Conservation (phyloP, 768 basidiomycete species). For the Termitomyces sp. region DNA sequence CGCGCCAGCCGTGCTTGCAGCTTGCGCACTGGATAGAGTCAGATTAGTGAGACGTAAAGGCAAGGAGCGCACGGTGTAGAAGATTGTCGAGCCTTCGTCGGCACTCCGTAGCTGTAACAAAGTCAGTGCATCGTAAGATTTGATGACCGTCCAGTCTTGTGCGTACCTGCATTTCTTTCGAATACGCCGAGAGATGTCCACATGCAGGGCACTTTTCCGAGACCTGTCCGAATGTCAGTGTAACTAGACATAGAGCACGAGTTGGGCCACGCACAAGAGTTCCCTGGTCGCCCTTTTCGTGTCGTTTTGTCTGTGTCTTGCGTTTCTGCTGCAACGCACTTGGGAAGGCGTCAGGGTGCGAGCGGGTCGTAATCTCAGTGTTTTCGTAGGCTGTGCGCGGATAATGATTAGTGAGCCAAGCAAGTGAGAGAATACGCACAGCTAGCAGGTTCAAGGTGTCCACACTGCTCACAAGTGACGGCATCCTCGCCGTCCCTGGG, state of each 20-base stretch:
- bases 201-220: conserved; percentile 89
- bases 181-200: conserved; percentile 81
- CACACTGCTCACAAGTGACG: conserved; percentile 90
- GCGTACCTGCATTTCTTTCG: conserved; percentile 82
- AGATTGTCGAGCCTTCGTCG: conserved; percentile 92
- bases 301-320: conserved; percentile 83
- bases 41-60: conserved; percentile 2
- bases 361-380: conserved; percentile 83
- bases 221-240: conserved; percentile 44
- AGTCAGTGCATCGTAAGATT: background rate
- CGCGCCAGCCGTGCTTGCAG: conserved; percentile 79
- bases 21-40: conserved; percentile 54
- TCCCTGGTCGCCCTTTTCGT: conserved; percentile 68
- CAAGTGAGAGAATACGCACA: conserved; percentile 54
- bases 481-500: conserved; percentile 70
- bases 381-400: conserved; percentile 72
- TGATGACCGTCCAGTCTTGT: background rate
- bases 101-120: conserved; percentile 71
- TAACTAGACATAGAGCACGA: background rate
- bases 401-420: background rate
- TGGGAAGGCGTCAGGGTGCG: conserved; percentile 93
- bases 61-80: conserved; percentile 74
- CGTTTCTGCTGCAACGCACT: conserved; percentile 82
- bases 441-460: conserved; percentile 78
- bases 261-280: conserved; percentile 35